Base-by-base conservation (phyloP, 1,139 yeast species). In the Arxiozyma telluris region DNA sequence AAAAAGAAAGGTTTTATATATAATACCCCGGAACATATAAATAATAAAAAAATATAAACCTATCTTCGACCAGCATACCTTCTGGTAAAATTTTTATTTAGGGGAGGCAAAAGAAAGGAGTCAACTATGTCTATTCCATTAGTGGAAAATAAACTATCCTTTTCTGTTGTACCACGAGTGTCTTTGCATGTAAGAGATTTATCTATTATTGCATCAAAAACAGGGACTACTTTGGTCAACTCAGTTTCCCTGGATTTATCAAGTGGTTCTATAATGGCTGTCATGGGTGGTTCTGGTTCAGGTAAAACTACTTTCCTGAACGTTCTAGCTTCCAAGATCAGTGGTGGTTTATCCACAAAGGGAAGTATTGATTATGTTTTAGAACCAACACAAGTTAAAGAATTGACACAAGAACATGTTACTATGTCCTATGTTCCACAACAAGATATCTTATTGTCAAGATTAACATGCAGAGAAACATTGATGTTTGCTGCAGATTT, bases 291-390 rank as follows among this genome's bases (percentile, higher is more conserved):
- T 12, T 64, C 94, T 0, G 96, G 96, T 0, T 81, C 90, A 7
- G 96, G 96, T 5, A 89, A 89, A 64, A 89, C 96, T 0, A 87
- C 96, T 0, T 67, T 89, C 45, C 72, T 89, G 41, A 88, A 89
- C 62, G 80, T 83, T 0, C 69, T 89, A 56, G 88, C 96, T 0
- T 78, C 82, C 50, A 69, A 91, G 55, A 76, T 82, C 59, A 65
- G 74, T 50, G 65, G 67, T 25, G 65, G 68, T 3, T 55, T 81
- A 23, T 57, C 59, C 2, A 76, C 74, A 59, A 73, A 76, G 41
- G 79, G 81, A 1, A 57, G 59, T 1, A 61, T 70, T 4, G 58
- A 64, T 21, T 70, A 61, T 48, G 51, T 57, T 1, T 20, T 55
- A 23, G 63, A 60, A 38, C 50, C 55, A 4, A 41, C 44, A 3